A percentile compares a stretch with the other conserved stretches of the same genome.
These are phyloP conservation scores for Emergomyces orientalis DNA, from an alignment of 2,329 filamentous ascomycete species.

Conservation along the genomic window DNA sequence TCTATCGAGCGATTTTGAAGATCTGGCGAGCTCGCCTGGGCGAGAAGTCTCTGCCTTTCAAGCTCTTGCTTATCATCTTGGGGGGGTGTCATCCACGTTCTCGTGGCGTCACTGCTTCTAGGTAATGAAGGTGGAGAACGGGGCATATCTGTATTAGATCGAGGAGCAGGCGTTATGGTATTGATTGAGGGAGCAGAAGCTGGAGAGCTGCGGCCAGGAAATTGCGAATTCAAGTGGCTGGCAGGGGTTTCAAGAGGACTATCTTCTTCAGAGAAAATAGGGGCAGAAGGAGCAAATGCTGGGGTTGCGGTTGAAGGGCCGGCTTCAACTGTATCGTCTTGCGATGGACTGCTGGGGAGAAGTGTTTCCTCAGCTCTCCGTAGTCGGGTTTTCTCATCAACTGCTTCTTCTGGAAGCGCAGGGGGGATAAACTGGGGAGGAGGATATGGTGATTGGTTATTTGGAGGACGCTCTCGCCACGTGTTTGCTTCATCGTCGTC, in stretches of 20 bases:
- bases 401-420: conserved; percentile 49
- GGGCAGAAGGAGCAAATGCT: conserved; percentile 35
- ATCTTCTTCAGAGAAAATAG: conserved; percentile 39
- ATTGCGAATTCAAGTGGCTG: conserved; percentile 2
- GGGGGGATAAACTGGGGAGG: conserved; percentile 18
- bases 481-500: conserved; percentile 2
- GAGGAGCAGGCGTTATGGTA: conserved; percentile 19
- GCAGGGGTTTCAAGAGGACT: conserved; percentile 32
- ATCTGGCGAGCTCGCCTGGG: conserved; percentile 53
- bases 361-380: conserved; percentile 68
- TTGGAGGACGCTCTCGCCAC: conserved; percentile 8
- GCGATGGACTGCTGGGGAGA: conserved; percentile 69
- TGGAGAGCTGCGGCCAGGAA: conserved; percentile 1
- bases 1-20: conserved; percentile 13
- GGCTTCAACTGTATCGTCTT: conserved; percentile 27
- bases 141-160: conserved; percentile 7
- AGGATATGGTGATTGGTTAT: conserved; percentile 5
- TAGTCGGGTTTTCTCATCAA: conserved; percentile 75
- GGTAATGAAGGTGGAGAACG: conserved; percentile 18
- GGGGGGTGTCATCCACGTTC: conserved; percentile 11
- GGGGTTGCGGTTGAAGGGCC: conserved; percentile 37
- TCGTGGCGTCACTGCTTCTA: conserved; percentile 30
- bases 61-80: conserved; percentile 71
- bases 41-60: conserved; percentile 55
- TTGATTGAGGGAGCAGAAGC: conserved; percentile 24